These are phyloP conservation scores for Carex kokanica DNA, from an alignment of 176 grass and related monocot species.

Conservation along the genomic window DNA sequence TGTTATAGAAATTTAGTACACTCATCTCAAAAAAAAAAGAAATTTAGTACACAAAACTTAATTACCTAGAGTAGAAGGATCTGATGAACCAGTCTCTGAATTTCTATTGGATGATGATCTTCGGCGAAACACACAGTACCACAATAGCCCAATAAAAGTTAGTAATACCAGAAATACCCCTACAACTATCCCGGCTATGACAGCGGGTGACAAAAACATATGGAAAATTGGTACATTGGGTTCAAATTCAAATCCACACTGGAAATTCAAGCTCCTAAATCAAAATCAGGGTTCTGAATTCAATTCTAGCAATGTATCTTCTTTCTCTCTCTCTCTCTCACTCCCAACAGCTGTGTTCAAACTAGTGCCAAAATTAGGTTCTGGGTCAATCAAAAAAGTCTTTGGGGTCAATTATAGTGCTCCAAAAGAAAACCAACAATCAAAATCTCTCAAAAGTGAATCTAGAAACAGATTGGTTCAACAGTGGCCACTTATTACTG, in stretches of 20 bases:
- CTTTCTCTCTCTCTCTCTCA: background rate
- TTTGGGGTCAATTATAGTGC: background rate
- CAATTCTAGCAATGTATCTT: conserved; percentile 23
- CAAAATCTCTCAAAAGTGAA: conserved; percentile 22
- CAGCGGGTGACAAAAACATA: conserved; percentile 61
- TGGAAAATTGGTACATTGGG: conserved; percentile 66
- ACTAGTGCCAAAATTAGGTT: conserved; percentile 20
- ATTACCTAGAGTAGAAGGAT: conserved; percentile 69
- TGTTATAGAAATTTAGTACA: background rate
- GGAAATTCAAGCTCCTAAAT: background rate
- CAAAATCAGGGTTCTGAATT: conserved; percentile 27
- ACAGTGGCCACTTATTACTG: conserved; percentile 18
- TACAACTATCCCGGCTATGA: conserved; percentile 55
- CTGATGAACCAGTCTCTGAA: conserved; percentile 82
- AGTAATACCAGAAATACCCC: conserved; percentile 37
- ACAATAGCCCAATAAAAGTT: conserved; percentile 30
- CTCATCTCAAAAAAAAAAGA: no score
- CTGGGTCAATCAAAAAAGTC: background rate
- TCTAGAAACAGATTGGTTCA: conserved; percentile 27
- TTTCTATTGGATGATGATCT: conserved; percentile 39
- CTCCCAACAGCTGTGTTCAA: conserved; percentile 4
- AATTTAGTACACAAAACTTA: no score
- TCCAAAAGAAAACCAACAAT: conserved; percentile 16
- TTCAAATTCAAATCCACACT: conserved; percentile 34
- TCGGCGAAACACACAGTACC: conserved; percentile 31